Conservation (phyloP, 495 filamentous ascomycete species). For the Astrocystis sublimbata region DNA sequence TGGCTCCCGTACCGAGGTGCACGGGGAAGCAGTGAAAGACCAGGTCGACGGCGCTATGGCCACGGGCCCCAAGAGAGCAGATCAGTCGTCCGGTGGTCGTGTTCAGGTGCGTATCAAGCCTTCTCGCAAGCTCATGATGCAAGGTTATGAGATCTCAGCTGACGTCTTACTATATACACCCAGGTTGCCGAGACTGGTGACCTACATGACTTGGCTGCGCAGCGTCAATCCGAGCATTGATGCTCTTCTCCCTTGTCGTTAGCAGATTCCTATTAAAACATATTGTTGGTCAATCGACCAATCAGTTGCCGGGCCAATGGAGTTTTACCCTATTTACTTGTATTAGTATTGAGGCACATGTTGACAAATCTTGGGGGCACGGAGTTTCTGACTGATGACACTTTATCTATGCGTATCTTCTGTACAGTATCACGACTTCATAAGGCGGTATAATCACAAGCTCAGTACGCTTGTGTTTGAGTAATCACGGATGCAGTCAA, state of each 20-base stretch:
- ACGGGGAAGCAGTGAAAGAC: conserved; percentile 30
- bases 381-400: not conserved
- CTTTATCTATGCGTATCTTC: not conserved
- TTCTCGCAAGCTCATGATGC: no score
- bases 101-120: no score
- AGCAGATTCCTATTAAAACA: not conserved
- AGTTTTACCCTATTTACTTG: not conserved
- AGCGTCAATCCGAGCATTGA: conserved; percentile 11
- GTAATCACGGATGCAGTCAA: no score
- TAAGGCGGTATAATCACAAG: not conserved
- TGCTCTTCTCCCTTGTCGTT: no score
- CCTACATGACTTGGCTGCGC: conserved; percentile 30
- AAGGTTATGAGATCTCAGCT: no score
- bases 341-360: not conserved
- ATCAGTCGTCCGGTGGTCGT: conserved; percentile 25
- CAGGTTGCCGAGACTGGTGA: conserved; percentile 33
- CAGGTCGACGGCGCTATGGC: conserved; percentile 29
- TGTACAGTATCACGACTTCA: not conserved
- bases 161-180: no score
- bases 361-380: not conserved
- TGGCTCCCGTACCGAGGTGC: conserved; percentile 17
- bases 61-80: conserved; percentile 28
- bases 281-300: not conserved
- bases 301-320: no score
- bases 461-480: not conserved